Conservation (phyloP, 345 rosid genomes). For the Turritis glabra region DNA sequence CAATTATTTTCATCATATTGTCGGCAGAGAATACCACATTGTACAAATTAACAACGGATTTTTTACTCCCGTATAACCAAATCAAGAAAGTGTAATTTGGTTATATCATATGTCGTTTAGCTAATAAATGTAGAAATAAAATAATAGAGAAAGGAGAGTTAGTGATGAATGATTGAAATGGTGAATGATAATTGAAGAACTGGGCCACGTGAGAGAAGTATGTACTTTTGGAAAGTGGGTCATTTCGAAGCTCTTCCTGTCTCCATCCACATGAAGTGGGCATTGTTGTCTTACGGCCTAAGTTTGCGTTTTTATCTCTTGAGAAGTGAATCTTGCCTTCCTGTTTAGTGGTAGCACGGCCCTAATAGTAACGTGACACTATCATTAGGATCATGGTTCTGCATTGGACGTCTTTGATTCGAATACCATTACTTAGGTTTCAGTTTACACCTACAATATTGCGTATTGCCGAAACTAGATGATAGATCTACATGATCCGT, state of each 20-base stretch:
- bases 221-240: slow-evolving; percentile 24
- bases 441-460: neutral
- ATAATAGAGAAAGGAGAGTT: neutral
- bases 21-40: slow-evolving; percentile 15
- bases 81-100: slow-evolving; percentile 25
- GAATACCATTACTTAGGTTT: neutral
- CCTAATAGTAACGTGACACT: neutral
- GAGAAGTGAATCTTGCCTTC: neutral
- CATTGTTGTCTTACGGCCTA: slow-evolving; percentile 9
- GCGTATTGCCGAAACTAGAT: neutral
- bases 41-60: neutral
- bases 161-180: slow-evolving; percentile 37
- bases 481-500: neutral
- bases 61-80: neutral
- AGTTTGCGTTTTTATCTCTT: neutral
- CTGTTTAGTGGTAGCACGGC: neutral
- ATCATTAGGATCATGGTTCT: neutral
- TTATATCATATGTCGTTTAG: slow-evolving; percentile 13
- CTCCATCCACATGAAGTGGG: slow-evolving; percentile 26
- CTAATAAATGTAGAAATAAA: slow-evolving; percentile 10
- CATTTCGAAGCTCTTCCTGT: slow-evolving; percentile 28
- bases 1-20: neutral
- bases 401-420: neutral
- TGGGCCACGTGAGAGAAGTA: slow-evolving; percentile 34
- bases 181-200: slow-evolving; percentile 33